Evolutionary conservation across 2,329 filamentous ascomycete species (phyloP).

Genomic region (Talaromyces sp.): DNA sequence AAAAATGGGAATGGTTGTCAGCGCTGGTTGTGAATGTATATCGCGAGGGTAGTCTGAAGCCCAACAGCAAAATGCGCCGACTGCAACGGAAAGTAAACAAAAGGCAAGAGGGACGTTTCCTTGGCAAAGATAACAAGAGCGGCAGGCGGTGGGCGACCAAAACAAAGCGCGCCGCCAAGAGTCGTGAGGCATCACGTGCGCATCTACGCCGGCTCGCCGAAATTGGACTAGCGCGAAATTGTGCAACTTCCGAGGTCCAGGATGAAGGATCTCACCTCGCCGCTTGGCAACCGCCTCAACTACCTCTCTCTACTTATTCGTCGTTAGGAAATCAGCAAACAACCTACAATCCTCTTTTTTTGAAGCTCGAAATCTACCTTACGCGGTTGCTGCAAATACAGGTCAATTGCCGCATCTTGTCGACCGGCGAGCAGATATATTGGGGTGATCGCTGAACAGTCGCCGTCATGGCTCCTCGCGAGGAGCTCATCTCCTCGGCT

Average conservation of each 20-base stretch:
- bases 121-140: constrained; percentile 13
- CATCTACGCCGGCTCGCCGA: constrained; percentile 12
- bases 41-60: neutral
- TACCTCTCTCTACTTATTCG: neutral
- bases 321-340: neutral
- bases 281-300: neutral
- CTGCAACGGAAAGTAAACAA: constrained; percentile 35
- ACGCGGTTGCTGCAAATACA: neutral
- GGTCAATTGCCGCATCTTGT: neutral
- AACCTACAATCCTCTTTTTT: neutral
- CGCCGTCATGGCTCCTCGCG: constrained; percentile 72
- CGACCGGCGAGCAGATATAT: neutral
- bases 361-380: neutral
- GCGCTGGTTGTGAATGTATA: neutral
- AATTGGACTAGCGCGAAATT: constrained; percentile 25
- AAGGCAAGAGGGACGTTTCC: constrained; percentile 20
- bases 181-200: constrained; percentile 16
- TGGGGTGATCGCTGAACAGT: neutral
- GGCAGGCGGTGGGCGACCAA: constrained; percentile 30
- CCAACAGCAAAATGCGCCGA: constrained; percentile 10
- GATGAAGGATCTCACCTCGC: neutral
- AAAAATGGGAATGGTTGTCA: neutral
- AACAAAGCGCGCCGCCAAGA: constrained; percentile 26
- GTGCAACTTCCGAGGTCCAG: constrained; percentile 38
- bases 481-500: constrained; percentile 85